Conservation (phyloP, 2,329 filamentous ascomycete genomes). For the Sphaerulina populicola region DNA sequence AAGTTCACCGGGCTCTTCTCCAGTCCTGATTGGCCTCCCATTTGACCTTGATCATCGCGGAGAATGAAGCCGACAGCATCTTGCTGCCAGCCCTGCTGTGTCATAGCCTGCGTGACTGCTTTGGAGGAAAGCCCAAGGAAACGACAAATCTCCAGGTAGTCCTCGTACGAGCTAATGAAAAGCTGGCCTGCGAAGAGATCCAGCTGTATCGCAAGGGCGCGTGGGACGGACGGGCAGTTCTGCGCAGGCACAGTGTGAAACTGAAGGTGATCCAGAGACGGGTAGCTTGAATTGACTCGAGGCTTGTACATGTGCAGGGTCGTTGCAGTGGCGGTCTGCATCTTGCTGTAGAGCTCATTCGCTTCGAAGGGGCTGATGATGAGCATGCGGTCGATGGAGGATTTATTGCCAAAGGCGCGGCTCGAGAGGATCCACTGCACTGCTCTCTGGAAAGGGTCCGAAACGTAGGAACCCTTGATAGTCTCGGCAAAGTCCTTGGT, state of each 20-base stretch:
- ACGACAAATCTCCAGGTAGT: slow-evolving; percentile 49
- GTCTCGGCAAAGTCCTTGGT: slow-evolving; percentile 14
- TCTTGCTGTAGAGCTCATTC: slow-evolving; percentile 40
- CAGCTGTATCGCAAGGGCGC: slow-evolving; percentile 35
- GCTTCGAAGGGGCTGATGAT: slow-evolving; percentile 57
- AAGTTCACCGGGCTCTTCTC: slow-evolving; percentile 22
- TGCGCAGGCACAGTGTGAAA: slow-evolving; percentile 32
- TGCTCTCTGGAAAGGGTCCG: slow-evolving; percentile 46
- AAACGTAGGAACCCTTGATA: slow-evolving; percentile 4
- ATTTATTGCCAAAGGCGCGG: slow-evolving; percentile 12
- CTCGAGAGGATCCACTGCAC: slow-evolving; percentile 49
- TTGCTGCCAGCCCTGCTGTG: slow-evolving; percentile 14
- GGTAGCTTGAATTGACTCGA: slow-evolving; percentile 36
- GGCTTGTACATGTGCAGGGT: slow-evolving; percentile 45
- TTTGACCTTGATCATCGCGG: slow-evolving; percentile 14
- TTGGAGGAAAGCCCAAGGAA: slow-evolving; percentile 43
- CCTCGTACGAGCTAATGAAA: slow-evolving; percentile 48
- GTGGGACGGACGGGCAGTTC: slow-evolving; percentile 22
- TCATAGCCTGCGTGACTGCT: neutral
- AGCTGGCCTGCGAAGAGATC: slow-evolving; percentile 62
- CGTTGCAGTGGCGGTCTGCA: slow-evolving; percentile 31
- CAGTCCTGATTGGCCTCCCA: slow-evolving; percentile 17
- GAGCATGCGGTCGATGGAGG: slow-evolving; percentile 34
- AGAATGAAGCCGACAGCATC: slow-evolving; percentile 23
- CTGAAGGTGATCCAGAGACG: slow-evolving; percentile 40